Evolutionary conservation across 495 filamentous ascomycete genomes (phyloP), one percentile per base, ranked within the genome.

Genomic region (Beverwykella pulmonaria): DNA sequence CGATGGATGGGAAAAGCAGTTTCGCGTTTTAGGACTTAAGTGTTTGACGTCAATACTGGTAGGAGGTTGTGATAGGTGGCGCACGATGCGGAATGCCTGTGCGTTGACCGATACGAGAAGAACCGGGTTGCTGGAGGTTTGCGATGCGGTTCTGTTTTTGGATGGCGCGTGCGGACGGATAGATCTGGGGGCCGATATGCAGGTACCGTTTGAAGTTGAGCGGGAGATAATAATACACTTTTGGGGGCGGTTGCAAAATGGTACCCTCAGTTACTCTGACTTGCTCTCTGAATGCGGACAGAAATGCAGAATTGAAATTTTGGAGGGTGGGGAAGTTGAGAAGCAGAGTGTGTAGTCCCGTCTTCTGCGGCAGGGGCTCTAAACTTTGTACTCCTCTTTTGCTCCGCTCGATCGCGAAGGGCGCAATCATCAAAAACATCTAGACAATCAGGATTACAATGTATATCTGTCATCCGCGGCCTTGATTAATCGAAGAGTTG

Each of bases 171-270:
- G 32, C 48, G 49, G 17, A 22, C 19, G 48, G 20, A 27, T 50
- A 50, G 61, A 58, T 67, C 48, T 65, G 62, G 63, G 62, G 63
- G 63, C 63, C 23, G 32, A 54, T 67, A 67, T 67, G 63, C 63
- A 67, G 63, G 63, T 67, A 67, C 63, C 14, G 55, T 32, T 50
- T 30, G 55, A 61, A 44, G 26, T 20, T 23, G 50, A 17, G 50
- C 44, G 47, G 59, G 9, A 29, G 8, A 20, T 20, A 44, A 59
- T 34, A 65, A 65, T 64, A 64, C 27, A 29, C 39, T 29, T 50
- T 65, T 26, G 63, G 63, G 55, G 46, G 22, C 22, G n/a, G 34
- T 32, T 8, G 6, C 39, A 14, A n/a, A 44, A 44, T 10, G 39
- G 5, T 34, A 34, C 12, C 32, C 32, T 34, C 19, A 17, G n/a